Percentiles rank a stretch among this genome's conserved stretches.
Evolutionary conservation across 2,329 filamentous ascomycete species (phyloP).

Genomic region (Cordyceps cateniannulata): DNA sequence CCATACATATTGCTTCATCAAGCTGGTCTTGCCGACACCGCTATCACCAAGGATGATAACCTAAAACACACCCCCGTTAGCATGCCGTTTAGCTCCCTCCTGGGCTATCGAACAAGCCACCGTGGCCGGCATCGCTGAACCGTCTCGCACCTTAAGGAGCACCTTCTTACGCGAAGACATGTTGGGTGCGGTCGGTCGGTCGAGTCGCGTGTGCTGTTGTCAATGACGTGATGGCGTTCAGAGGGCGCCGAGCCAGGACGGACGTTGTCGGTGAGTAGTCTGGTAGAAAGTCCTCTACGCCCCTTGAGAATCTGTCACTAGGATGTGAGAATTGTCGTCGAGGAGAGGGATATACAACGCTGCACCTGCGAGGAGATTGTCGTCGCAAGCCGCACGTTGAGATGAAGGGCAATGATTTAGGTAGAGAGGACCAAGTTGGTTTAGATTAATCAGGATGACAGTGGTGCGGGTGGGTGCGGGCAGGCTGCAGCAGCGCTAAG

Average conservation of each 20-base stretch:
- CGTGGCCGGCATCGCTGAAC: neutral
- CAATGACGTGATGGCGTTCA: conserved; percentile 13
- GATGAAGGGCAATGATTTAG: neutral
- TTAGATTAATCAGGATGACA: conserved; percentile 2
- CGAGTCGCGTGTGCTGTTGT: conserved; percentile 12
- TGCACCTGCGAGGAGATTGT: neutral
- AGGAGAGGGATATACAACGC: neutral
- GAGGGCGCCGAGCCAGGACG: neutral
- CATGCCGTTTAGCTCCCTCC: neutral
- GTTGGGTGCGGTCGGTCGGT: conserved; percentile 20
- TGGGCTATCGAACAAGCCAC: neutral
- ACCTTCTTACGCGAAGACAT: conserved; percentile 88
- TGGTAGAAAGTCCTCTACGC: neutral
- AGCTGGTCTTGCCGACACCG: conserved; percentile 96
- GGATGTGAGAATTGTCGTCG: neutral
- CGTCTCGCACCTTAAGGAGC: conserved; percentile 65
- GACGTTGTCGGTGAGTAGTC: neutral
- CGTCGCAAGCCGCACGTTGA: conserved; percentile 4
- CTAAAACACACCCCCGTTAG: conserved; percentile 39
- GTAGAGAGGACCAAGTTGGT: neutral
- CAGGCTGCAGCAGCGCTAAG: conserved; percentile 7
- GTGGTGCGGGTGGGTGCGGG: neutral
- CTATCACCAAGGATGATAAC: conserved; percentile 99
- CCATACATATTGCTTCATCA: conserved; percentile 99
- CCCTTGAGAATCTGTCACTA: neutral